Percentiles rank a stretch among this genome's conserved stretches.
These are phyloP conservation scores for Aegilops sharonensis DNA, from an alignment of 176 grass and related monocot species.

Conservation along the genomic window DNA sequence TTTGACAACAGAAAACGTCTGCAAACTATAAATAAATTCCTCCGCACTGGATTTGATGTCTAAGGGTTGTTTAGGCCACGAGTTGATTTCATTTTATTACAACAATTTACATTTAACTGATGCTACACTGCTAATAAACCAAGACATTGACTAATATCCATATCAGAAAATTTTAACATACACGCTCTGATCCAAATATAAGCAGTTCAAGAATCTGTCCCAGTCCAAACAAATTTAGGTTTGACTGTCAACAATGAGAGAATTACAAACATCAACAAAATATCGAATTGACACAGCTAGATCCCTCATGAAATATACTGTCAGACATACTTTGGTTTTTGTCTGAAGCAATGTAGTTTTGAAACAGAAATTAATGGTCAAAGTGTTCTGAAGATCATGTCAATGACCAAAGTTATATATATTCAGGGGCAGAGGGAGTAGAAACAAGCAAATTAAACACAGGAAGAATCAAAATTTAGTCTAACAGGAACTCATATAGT, in stretches of 20 bases:
- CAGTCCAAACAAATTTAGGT: background rate
- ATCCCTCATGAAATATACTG: background rate
- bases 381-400: background rate
- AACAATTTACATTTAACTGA: background rate
- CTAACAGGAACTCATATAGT: background rate
- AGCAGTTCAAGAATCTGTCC: background rate
- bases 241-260: background rate
- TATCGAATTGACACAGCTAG: background rate
- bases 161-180: background rate
- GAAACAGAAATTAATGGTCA: background rate
- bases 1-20: slow-evolving; percentile 9
- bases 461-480: background rate
- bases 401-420: background rate
- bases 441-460: background rate
- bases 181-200: background rate
- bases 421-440: background rate
- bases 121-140: background rate
- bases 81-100: background rate
- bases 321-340: background rate
- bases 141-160: background rate
- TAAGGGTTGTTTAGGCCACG: background rate
- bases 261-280: background rate
- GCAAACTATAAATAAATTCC: background rate
- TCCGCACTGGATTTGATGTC: background rate
- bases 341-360: background rate